phyloP scores from a whole-genome alignment of 306 rosid genomes.

The Trichosanthes truncata region DNA sequence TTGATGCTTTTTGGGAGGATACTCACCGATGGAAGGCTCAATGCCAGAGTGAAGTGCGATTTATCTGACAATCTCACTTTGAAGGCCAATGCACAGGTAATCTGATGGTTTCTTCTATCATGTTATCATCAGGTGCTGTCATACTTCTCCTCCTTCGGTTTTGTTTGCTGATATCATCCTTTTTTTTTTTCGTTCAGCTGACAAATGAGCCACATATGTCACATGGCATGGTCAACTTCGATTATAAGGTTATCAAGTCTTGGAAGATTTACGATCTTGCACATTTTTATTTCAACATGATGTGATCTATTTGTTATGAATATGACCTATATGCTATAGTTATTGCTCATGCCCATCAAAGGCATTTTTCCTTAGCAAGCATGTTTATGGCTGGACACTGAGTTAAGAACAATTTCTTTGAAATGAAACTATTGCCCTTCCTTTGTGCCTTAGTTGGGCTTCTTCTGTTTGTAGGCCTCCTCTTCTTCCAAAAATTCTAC shows the following conservation, averaged over 20 bases:
- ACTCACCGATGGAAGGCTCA: slow-evolving; percentile 86
- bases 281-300: neutral
- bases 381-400: neutral
- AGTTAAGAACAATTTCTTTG: neutral
- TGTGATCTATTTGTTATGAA: neutral
- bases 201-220: slow-evolving; percentile 96
- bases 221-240: slow-evolving; percentile 85
- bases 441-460: neutral
- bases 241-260: slow-evolving; percentile 63
- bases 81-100: slow-evolving; percentile 95
- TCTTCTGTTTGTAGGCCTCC: neutral
- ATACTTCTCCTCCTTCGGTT: neutral
- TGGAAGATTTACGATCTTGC: neutral
- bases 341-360: neutral
- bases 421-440: neutral
- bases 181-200: slow-evolving; percentile 43
- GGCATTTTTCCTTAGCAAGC: neutral
- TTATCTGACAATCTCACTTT: slow-evolving; percentile 61
- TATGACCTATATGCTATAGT: neutral
- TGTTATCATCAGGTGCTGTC: neutral
- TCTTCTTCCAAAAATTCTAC: neutral
- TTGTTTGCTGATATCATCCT: neutral
- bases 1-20: slow-evolving; percentile 88
- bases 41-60: slow-evolving; percentile 78
- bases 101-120: neutral